These are phyloP conservation scores for Fusarium udum DNA, from an alignment of 2,329 filamentous ascomycete species.

Conservation along the genomic window DNA sequence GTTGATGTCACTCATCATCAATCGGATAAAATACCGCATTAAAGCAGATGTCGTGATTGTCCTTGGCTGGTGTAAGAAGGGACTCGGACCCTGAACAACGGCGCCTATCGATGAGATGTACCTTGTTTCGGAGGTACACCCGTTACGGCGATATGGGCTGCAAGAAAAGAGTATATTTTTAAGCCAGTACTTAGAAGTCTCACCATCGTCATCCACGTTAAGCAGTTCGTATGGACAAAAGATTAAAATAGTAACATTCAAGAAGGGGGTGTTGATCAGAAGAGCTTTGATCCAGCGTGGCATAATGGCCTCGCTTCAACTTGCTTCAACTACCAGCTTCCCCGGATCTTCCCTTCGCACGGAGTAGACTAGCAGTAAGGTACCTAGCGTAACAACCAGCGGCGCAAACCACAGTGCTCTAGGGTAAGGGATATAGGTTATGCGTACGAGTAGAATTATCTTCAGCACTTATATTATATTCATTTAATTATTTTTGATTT, in stretches of 20 bases:
- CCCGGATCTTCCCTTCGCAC: neutral
- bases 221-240: neutral
- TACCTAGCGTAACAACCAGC: neutral
- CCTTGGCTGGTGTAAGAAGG: neutral
- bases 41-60: neutral
- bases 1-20: neutral
- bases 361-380: neutral
- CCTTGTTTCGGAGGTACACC: neutral
- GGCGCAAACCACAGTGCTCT: neutral
- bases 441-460: neutral
- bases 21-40: constrained; percentile 6
- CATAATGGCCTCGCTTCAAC: neutral
- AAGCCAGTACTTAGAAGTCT: neutral
- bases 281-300: neutral
- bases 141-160: neutral
- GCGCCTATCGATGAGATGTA: neutral
- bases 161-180: neutral
- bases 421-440: neutral
- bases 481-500: neutral
- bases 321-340: neutral
- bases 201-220: neutral
- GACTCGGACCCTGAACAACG: neutral
- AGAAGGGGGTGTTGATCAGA: neutral
- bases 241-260: constrained; percentile 6
- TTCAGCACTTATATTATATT: neutral